Percentiles rank a stretch among this genome's conserved stretches.
These are phyloP conservation scores for Kodamaea restingae DNA, from an alignment of 805 yeast species.

Conservation along the genomic window DNA sequence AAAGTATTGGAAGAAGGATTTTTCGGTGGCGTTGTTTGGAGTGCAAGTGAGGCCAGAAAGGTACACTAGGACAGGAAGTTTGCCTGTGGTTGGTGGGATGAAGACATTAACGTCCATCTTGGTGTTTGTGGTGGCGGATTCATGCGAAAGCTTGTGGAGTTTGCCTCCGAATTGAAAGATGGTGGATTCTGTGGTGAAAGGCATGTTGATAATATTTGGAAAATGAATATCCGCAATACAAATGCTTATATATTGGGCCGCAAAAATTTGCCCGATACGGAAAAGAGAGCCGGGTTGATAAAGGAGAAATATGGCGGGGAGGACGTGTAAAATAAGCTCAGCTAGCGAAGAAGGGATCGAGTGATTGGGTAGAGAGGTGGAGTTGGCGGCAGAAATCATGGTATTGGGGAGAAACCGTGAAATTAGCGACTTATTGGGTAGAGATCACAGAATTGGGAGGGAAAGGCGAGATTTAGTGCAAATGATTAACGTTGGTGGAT, in stretches of 20 bases:
- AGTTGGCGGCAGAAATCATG: too few relatives aligned
- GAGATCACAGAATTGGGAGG: too few relatives aligned
- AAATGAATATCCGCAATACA: background rate
- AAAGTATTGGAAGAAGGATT: conserved; percentile 80
- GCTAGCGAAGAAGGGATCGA: too few relatives aligned
- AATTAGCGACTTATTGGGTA: too few relatives aligned
- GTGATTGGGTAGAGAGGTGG: too few relatives aligned
- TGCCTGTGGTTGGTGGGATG: conserved; percentile 51
- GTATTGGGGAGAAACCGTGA: too few relatives aligned
- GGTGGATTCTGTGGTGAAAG: conserved; percentile 49
- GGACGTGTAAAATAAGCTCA: too few relatives aligned
- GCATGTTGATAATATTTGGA: too few relatives aligned
- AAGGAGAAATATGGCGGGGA: too few relatives aligned
- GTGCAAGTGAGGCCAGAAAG: conserved; percentile 91
- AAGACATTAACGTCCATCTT: conserved; percentile 82
- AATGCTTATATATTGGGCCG: background rate
- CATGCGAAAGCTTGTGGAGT: conserved; percentile 70
- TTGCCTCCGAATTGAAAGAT: conserved; percentile 71
- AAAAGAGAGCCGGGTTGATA: too few relatives aligned
- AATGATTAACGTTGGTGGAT: too few relatives aligned
- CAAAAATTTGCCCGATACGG: conserved; percentile 1
- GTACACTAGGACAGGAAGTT: conserved; percentile 71
- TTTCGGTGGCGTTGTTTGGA: conserved; percentile 89
- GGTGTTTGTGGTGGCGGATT: conserved; percentile 60
- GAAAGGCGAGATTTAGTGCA: too few relatives aligned